Percentiles rank a stretch among this genome's conserved stretches.
Conservation (phyloP, 441 rosid species). For the Viola pubescens region DNA sequence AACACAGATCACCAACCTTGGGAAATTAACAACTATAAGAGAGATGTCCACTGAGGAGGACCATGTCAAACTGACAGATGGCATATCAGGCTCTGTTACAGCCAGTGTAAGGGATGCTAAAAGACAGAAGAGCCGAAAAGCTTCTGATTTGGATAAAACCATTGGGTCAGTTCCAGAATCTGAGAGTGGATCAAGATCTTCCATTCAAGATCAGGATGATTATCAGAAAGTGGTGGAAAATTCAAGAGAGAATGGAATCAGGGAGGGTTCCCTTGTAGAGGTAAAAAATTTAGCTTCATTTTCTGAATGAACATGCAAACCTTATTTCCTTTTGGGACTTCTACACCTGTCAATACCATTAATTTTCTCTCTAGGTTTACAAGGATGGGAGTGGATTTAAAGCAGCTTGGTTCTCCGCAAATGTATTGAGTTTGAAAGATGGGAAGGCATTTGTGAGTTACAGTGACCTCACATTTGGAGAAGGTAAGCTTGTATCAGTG, state of each 20-base stretch:
- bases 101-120: slow-evolving; percentile 36
- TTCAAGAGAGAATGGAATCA: slow-evolving; percentile 37
- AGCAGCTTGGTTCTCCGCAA: slow-evolving; percentile 84
- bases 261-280: slow-evolving; percentile 85
- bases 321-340: slow-evolving; percentile 1
- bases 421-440: slow-evolving; percentile 60
- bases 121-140: slow-evolving; percentile 36
- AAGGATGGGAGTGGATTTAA: slow-evolving; percentile 60
- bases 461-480: slow-evolving; percentile 48
- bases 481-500: slow-evolving; percentile 41
- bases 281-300: slow-evolving; percentile 33
- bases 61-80: slow-evolving; percentile 33
- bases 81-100: slow-evolving; percentile 30
- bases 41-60: slow-evolving; percentile 31
- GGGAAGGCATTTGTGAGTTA: slow-evolving; percentile 74
- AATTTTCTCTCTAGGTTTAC: slow-evolving; percentile 45
- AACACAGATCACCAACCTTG: slow-evolving; percentile 24
- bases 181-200: slow-evolving; percentile 35
- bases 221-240: slow-evolving; percentile 29
- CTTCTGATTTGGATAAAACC: slow-evolving; percentile 36
- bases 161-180: slow-evolving; percentile 38
- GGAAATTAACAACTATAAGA: slow-evolving; percentile 26
- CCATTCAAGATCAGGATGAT: slow-evolving; percentile 25
- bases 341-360: slow-evolving; percentile 12
- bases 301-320: not conserved